phyloP scores from a whole-genome alignment of 768 basidiomycete genomes.

The Boletales sp. region DNA sequence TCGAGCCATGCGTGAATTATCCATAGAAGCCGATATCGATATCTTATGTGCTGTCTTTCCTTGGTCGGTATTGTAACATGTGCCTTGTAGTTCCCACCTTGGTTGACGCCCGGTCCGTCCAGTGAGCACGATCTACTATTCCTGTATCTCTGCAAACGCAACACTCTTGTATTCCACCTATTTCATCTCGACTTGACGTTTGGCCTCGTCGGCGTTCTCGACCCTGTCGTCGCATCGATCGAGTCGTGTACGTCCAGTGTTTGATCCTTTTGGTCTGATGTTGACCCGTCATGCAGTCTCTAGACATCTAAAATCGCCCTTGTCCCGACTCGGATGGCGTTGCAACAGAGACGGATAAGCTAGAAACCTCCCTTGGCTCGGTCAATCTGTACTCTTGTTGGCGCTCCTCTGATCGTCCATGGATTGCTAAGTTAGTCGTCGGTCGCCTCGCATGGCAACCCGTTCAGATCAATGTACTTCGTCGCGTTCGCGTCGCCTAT shows the following conservation, averaged over 20 bases:
- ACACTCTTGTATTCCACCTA: constrained; percentile 14
- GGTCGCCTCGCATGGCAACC: constrained; percentile 5
- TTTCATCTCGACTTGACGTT: constrained; percentile 3
- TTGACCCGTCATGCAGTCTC: neutral
- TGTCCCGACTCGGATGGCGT: neutral
- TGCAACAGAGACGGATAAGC: constrained; percentile 1
- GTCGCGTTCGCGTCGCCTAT: no score
- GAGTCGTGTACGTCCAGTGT: constrained; percentile 14
- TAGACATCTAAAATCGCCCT: constrained; percentile 3
- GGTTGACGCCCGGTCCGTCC: constrained; percentile 11
- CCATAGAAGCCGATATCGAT: neutral
- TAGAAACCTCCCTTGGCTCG: constrained; percentile 6
- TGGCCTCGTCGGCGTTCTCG: neutral
- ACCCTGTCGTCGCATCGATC: constrained; percentile 4
- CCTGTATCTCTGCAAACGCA: constrained; percentile 14
- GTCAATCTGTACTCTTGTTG: constrained; percentile 11
- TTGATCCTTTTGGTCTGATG: neutral
- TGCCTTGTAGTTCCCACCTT: constrained; percentile 1
- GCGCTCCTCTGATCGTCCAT: constrained; percentile 2
- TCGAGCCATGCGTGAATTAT: constrained; percentile 13
- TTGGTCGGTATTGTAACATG: constrained; percentile 15
- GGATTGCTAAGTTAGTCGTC: constrained; percentile 10
- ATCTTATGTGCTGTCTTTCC: neutral
- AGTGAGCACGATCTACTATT: constrained; percentile 12
- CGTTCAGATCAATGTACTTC: neutral